These are phyloP conservation scores for Termitomyces titanicus DNA, from an alignment of 768 basidiomycete species.

Conservation along the genomic window DNA sequence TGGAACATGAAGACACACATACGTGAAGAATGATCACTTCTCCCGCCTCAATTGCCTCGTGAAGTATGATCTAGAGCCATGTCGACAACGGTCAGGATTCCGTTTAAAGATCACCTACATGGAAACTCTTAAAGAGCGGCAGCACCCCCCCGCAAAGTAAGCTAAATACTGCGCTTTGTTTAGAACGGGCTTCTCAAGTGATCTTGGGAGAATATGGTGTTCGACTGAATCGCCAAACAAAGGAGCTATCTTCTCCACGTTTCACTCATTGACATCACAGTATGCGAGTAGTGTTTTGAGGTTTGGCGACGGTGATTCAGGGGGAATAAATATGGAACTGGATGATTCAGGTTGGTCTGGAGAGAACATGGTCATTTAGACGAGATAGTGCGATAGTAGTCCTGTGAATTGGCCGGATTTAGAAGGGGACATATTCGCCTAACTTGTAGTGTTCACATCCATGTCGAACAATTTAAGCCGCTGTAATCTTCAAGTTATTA, in stretches of 20 bases:
- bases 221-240: slow-evolving; percentile 31
- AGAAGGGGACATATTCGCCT: too few species aligned
- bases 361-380: too few species aligned
- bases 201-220: slow-evolving; percentile 32
- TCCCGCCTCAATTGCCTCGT: slow-evolving; percentile 29
- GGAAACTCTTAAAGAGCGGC: slow-evolving; percentile 23
- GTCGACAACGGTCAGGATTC: neutral
- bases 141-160: slow-evolving; percentile 27
- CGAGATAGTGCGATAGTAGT: too few species aligned
- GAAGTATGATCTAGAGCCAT: slow-evolving; percentile 20
- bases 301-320: slow-evolving; percentile 28
- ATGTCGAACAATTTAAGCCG: too few species aligned
- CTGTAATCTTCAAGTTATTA: too few species aligned
- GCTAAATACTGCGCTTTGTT: slow-evolving; percentile 30
- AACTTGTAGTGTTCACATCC: too few species aligned
- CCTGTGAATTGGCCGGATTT: too few species aligned
- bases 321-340: slow-evolving; percentile 22
- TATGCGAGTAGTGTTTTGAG: slow-evolving; percentile 31
- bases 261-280: slow-evolving; percentile 27
- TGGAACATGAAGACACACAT: slow-evolving; percentile 9
- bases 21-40: slow-evolving; percentile 30
- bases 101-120: slow-evolving; percentile 19
- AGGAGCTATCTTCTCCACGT: slow-evolving; percentile 23
- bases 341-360: slow-evolving; percentile 23
- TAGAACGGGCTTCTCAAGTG: slow-evolving; percentile 30